These are phyloP conservation scores for Colletotrichum truncatum DNA, from an alignment of 2,329 filamentous ascomycete species.

Conservation along the genomic window DNA sequence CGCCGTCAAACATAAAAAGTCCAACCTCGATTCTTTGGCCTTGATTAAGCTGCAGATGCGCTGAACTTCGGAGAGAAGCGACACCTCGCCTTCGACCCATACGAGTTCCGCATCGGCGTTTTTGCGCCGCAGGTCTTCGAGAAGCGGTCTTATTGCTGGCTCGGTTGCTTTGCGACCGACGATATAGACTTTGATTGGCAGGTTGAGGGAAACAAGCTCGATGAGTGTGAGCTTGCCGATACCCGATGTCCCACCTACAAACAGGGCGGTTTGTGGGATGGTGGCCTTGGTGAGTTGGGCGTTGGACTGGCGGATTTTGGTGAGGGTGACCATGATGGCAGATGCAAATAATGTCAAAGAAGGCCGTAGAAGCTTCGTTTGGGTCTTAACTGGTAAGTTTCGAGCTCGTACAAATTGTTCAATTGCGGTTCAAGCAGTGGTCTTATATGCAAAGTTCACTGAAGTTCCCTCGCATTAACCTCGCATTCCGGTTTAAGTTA, in stretches of 20 bases:
- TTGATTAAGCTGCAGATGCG: conserved; percentile 49
- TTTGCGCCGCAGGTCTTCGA: conserved; percentile 43
- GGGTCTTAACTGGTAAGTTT: background rate
- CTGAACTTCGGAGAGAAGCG: conserved; percentile 53
- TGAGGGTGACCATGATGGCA: conserved; percentile 44
- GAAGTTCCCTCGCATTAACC: background rate
- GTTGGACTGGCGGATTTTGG: conserved; percentile 48
- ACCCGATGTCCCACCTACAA: conserved; percentile 56
- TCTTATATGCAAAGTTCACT: background rate
- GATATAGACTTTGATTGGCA: conserved; percentile 49
- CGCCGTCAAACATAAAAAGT: conserved; percentile 53
- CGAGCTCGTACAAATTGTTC: background rate
- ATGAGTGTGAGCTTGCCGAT: conserved; percentile 51
- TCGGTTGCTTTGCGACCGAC: conserved; percentile 50
- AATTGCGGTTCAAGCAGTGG: background rate
- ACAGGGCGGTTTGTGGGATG: conserved; percentile 49
- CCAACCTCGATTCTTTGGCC: conserved; percentile 45
- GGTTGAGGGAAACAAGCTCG: conserved; percentile 45
- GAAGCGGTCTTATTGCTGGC: conserved; percentile 40
- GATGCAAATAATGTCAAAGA: background rate
- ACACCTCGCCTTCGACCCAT: conserved; percentile 52
- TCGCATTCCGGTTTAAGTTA: conserved; percentile 12
- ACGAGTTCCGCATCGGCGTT: conserved; percentile 52
- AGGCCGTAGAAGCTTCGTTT: background rate
- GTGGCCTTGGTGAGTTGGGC: conserved; percentile 47